Percentiles rank a stretch among this genome's conserved stretches.
Evolutionary conservation across 2,329 filamentous ascomycete species (phyloP).

Genomic region (Stagonosporopsis vannaccii): DNA sequence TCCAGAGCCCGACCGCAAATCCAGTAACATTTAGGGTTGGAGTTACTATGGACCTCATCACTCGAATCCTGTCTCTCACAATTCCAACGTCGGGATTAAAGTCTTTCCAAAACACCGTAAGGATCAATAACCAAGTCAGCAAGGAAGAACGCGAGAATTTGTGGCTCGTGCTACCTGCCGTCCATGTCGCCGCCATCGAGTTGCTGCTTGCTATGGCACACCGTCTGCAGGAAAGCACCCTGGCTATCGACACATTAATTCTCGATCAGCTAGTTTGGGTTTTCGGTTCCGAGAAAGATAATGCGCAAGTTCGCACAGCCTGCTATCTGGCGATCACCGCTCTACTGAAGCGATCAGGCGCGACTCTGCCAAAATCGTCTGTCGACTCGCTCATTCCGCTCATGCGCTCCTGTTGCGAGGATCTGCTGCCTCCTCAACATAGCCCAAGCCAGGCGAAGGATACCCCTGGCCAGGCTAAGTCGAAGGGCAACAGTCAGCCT

Average conservation of each 20-base stretch:
- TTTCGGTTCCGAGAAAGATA: slow-evolving; percentile 63
- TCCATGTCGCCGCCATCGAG: slow-evolving; percentile 75
- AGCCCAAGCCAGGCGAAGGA: slow-evolving; percentile 49
- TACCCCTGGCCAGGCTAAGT: slow-evolving; percentile 49
- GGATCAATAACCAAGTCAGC: slow-evolving; percentile 74
- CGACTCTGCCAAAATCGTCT: slow-evolving; percentile 70
- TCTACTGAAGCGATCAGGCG: slow-evolving; percentile 69
- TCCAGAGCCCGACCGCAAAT: slow-evolving; percentile 69
- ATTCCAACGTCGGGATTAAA: slow-evolving; percentile 57
- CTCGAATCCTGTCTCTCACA: slow-evolving; percentile 72
- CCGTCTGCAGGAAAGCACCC: slow-evolving; percentile 65
- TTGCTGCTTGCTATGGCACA: slow-evolving; percentile 65
- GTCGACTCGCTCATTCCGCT: slow-evolving; percentile 69
- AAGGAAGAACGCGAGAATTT: slow-evolving; percentile 84
- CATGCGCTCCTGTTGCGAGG: slow-evolving; percentile 74
- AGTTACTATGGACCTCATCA: slow-evolving; percentile 71
- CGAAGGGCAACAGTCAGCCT: slow-evolving; percentile 44
- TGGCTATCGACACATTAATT: slow-evolving; percentile 68
- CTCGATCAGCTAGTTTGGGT: slow-evolving; percentile 77
- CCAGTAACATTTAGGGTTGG: slow-evolving; percentile 73
- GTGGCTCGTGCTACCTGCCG: slow-evolving; percentile 73
- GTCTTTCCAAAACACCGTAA: slow-evolving; percentile 49
- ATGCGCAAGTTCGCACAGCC: slow-evolving; percentile 63
- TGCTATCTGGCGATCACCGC: slow-evolving; percentile 67
- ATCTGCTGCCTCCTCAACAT: slow-evolving; percentile 65